Evolutionary conservation across 1,284 basidiomycete genomes (phyloP).

Genomic region (Ustilago xerochloae): DNA sequence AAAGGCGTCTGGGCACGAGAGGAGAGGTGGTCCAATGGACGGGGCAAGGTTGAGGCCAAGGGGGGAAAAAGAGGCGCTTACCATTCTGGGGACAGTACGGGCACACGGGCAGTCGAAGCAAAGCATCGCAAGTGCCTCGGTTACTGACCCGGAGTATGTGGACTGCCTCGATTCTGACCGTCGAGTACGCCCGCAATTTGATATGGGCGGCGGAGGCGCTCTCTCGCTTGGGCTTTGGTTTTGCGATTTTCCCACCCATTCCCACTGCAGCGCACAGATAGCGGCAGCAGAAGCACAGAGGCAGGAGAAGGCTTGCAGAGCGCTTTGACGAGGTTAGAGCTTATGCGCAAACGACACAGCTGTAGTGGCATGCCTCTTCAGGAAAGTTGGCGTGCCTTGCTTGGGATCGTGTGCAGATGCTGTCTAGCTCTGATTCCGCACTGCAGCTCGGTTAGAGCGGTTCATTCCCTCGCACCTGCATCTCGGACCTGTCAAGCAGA

Average conservation of each 20-base stretch:
- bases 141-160: slow-evolving; percentile 15
- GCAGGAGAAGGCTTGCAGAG: slow-evolving; percentile 8
- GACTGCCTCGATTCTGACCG: not conserved
- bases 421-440: slow-evolving; percentile 12
- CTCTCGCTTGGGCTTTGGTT: slow-evolving; percentile 17
- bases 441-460: slow-evolving; percentile 37
- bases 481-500: slow-evolving; percentile 54
- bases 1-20: not conserved
- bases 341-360: not conserved
- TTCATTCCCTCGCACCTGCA: slow-evolving; percentile 48
- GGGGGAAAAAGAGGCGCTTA: not conserved
- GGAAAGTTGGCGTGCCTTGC: too few relatives aligned
- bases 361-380: too few relatives aligned
- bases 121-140: slow-evolving; percentile 33
- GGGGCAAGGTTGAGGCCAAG: too few relatives aligned
- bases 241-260: slow-evolving; percentile 11
- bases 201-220: not conserved
- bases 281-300: not conserved
- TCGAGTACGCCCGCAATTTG: not conserved
- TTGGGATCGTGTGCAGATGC: not conserved
- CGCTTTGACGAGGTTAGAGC: not conserved
- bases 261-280: slow-evolving; percentile 10
- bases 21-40: too few relatives aligned
- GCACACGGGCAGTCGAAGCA: not conserved
- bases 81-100: not conserved